phyloP scores from a whole-genome alignment of 768 basidiomycete species.

The Suillus bovinus region DNA sequence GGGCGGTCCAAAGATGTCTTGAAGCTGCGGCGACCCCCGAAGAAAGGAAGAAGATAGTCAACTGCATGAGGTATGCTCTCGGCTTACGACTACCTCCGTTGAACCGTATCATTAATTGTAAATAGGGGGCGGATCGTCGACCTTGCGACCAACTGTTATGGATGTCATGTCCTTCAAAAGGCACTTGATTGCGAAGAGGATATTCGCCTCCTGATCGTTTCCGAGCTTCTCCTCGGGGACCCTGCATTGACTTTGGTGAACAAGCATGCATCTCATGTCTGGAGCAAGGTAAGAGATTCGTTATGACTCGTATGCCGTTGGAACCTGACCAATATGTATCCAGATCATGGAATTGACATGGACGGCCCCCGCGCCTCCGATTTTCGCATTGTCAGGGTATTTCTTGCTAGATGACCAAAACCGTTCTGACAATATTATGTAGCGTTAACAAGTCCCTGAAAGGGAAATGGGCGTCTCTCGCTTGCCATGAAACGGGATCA shows the following conservation, averaged over 20 bases:
- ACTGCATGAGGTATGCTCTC: constrained; percentile 75
- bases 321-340: constrained; percentile 11
- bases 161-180: constrained; percentile 87
- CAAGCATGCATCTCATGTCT: constrained; percentile 90
- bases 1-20: constrained; percentile 87
- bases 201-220: constrained; percentile 77
- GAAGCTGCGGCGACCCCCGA: constrained; percentile 76
- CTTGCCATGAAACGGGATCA: constrained; percentile 89
- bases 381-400: constrained; percentile 74
- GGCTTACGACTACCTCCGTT: background rate
- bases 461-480: constrained; percentile 87
- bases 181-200: constrained; percentile 91
- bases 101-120: background rate
- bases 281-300: constrained; percentile 69
- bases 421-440: constrained; percentile 6
- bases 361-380: constrained; percentile 85
- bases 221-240: constrained; percentile 80
- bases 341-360: constrained; percentile 91
- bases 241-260: constrained; percentile 86
- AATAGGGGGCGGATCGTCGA: constrained; percentile 80
- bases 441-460: constrained; percentile 88
- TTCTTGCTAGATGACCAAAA: background rate
- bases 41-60: constrained; percentile 77
- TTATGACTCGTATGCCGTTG: constrained; percentile 1
- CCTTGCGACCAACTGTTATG: constrained; percentile 86